phyloP scores from a whole-genome alignment of 106 monocot species.

The Dioscorea alata region DNA sequence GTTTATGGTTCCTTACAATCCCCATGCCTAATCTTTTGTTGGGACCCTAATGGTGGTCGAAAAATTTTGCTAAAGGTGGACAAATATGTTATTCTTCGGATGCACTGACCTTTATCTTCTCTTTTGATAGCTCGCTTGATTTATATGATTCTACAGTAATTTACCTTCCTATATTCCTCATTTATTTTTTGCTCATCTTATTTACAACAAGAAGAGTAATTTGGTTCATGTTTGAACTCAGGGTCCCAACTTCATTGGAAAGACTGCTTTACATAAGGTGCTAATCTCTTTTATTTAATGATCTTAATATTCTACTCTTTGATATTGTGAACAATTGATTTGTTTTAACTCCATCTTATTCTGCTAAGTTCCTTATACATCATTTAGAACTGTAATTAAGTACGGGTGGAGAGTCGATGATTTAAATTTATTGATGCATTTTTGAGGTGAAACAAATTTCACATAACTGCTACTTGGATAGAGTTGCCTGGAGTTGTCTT shows the following conservation, averaged over 20 bases:
- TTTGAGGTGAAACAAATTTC: no score
- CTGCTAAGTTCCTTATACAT: neutral
- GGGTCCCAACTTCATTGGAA: constrained; percentile 63
- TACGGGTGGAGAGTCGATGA: neutral
- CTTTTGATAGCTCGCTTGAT: neutral
- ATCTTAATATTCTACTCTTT: no score
- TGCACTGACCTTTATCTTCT: neutral
- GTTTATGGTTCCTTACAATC: no score
- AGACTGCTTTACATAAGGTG: constrained; percentile 79
- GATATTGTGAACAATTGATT: neutral
- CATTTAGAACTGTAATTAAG: neutral
- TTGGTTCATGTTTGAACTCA: constrained; percentile 31
- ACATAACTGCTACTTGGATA: no score
- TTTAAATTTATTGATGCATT: neutral
- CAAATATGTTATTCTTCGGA: neutral
- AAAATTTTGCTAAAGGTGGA: neutral
- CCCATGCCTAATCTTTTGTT: no score
- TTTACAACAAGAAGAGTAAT: neutral
- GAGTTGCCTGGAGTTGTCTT: no score
- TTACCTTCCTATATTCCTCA: neutral
- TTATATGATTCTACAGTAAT: neutral
- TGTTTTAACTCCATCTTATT: neutral
- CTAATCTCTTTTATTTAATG: neutral
- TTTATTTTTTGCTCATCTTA: neutral
- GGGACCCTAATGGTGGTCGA: no score